A percentile compares a stretch with the other conserved stretches of the same genome.
Evolutionary conservation across 2,329 filamentous ascomycete species (phyloP).

Genomic region (Cladosporium sphaerospermum): DNA sequence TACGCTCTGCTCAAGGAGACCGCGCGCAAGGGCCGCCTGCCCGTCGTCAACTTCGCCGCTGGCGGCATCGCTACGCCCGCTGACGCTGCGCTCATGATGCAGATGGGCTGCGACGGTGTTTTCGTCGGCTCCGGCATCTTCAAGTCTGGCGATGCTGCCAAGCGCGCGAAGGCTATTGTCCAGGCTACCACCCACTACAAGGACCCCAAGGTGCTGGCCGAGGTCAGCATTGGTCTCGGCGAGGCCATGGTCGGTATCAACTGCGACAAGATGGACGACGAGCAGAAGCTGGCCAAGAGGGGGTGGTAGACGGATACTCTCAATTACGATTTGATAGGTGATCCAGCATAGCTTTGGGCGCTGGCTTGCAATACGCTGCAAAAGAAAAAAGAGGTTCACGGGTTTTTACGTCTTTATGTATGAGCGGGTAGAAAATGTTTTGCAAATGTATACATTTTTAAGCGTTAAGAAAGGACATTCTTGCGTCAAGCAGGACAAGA

Average conservation of each 20-base stretch:
- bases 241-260: slow-evolving; percentile 98
- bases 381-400: not conserved
- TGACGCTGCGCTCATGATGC: slow-evolving; percentile 98
- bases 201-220: slow-evolving; percentile 76
- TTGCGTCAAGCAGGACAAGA: too few species aligned
- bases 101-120: slow-evolving; percentile 93
- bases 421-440: not conserved
- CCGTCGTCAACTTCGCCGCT: slow-evolving; percentile 96
- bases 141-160: slow-evolving; percentile 85
- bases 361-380: not conserved
- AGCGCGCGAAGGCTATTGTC: slow-evolving; percentile 90
- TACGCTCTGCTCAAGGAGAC: slow-evolving; percentile 77
- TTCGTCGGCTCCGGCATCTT: slow-evolving; percentile 97
- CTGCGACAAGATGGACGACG: slow-evolving; percentile 67
- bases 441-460: not conserved
- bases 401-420: not conserved
- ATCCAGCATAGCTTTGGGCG: slow-evolving; percentile 9
- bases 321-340: not conserved
- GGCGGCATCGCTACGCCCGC: slow-evolving; percentile 99
- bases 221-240: slow-evolving; percentile 82
- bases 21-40: slow-evolving; percentile 77
- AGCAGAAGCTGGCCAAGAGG: slow-evolving; percentile 75
- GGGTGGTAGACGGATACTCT: slow-evolving; percentile 60
- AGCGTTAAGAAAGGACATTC: not conserved
- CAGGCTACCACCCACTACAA: slow-evolving; percentile 87